Conservation (phyloP, 2,329 filamentous ascomycete genomes). For the Mycosphaerella sp. region DNA sequence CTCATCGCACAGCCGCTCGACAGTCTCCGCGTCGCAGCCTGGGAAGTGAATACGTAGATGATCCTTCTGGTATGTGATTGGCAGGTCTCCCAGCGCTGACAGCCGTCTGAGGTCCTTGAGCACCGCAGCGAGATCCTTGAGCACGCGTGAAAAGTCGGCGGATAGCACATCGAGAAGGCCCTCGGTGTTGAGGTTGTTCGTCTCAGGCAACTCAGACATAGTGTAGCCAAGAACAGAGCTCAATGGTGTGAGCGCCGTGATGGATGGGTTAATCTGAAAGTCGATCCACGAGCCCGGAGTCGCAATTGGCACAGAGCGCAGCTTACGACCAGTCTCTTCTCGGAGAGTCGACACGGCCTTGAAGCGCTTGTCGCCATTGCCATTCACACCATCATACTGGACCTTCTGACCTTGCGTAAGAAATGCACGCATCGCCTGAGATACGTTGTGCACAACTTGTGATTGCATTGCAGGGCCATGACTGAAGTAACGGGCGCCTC, state of each 20-base stretch:
- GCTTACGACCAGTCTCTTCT: conserved; percentile 63
- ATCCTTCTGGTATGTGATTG: conserved; percentile 65
- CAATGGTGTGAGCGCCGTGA: conserved; percentile 78
- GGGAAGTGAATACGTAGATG: conserved; percentile 79
- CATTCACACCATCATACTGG: conserved; percentile 71
- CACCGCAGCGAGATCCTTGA: conserved; percentile 75
- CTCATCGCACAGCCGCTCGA: conserved; percentile 79
- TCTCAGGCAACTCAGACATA: conserved; percentile 31
- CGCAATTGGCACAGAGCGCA: conserved; percentile 53
- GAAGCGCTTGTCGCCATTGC: conserved; percentile 70
- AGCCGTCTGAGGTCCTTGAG: conserved; percentile 76
- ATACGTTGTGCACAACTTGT: conserved; percentile 93
- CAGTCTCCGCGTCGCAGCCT: conserved; percentile 75
- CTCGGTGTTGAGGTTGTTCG: conserved; percentile 65
- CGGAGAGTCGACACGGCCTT: conserved; percentile 69
- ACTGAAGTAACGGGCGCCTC: conserved; percentile 80
- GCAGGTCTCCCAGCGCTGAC: conserved; percentile 72
- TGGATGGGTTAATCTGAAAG: conserved; percentile 79
- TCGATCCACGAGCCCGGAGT: conserved; percentile 77
- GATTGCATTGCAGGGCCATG: conserved; percentile 78
- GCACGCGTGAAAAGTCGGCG: conserved; percentile 76
- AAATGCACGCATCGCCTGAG: conserved; percentile 84
- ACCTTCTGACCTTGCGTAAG: conserved; percentile 85
- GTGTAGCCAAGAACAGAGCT: conserved; percentile 52
- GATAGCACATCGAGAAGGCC: conserved; percentile 80